Conservation (phyloP, 345 rosid genomes). For the Anacardium occidentale region DNA sequence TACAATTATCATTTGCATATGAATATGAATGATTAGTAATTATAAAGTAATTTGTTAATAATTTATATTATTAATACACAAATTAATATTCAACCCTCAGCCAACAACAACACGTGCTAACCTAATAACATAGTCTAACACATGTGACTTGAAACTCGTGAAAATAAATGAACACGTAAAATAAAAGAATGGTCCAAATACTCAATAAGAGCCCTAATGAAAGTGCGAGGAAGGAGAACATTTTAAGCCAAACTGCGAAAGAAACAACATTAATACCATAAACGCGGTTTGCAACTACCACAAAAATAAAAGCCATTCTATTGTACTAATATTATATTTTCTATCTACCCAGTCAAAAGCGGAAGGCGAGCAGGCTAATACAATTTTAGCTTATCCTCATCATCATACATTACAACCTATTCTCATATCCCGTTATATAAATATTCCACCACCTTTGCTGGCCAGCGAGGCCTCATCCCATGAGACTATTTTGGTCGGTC, state of each 20-base stretch:
- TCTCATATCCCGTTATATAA: neutral
- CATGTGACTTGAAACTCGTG: neutral
- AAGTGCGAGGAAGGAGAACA: slow-evolving; percentile 14
- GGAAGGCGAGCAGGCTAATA: neutral
- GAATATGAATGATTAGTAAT: too few relatives aligned
- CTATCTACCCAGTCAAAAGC: slow-evolving; percentile 8
- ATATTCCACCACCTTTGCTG: neutral
- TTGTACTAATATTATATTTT: neutral
- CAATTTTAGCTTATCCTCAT: neutral
- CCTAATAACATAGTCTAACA: too few relatives aligned
- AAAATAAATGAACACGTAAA: neutral
- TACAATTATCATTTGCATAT: too few relatives aligned
- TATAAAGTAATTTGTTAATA: too few relatives aligned
- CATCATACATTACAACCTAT: neutral
- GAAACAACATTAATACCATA: neutral
- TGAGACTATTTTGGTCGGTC: neutral
- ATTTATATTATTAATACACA: too few relatives aligned
- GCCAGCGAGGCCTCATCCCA: neutral
- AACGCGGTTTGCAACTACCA: slow-evolving; percentile 3
- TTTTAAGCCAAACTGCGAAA: neutral
- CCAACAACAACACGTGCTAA: too few relatives aligned
- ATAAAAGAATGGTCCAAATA: neutral
- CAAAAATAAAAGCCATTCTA: neutral
- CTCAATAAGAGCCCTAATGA: slow-evolving; percentile 12
- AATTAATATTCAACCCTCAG: too few relatives aligned